Evolutionary conservation across 345 rosid genomes (phyloP).

Genomic region (Cardamine occulta): DNA sequence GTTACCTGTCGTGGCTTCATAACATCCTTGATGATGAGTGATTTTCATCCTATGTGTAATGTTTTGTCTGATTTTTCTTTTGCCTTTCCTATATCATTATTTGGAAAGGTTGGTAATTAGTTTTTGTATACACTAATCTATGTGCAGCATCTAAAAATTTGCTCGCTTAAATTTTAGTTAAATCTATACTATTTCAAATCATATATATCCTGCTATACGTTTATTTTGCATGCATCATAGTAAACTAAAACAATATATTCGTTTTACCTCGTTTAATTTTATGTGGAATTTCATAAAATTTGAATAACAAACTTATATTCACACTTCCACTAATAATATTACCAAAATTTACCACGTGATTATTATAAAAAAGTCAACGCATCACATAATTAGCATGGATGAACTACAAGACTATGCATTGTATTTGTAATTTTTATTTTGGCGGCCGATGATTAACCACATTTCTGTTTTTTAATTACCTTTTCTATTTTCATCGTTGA

Average conservation of each 20-base stretch:
- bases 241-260: background rate
- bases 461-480: background rate
- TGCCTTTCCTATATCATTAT: background rate
- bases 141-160: background rate
- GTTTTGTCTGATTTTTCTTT: background rate
- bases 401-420: conserved; percentile 14
- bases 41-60: background rate
- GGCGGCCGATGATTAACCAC: conserved; percentile 15
- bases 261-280: background rate
- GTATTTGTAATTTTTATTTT: conserved; percentile 20
- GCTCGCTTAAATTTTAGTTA: background rate
- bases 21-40: background rate
- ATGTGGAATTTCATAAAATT: too few relatives aligned
- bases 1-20: background rate
- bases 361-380: conserved; percentile 8
- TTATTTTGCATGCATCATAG: background rate
- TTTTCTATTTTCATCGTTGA: background rate
- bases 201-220: background rate
- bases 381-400: conserved; percentile 29
- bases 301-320: too few relatives aligned
- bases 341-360: background rate
- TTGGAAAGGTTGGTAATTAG: background rate
- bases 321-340: background rate
- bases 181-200: background rate
- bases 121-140: background rate